Conservation (phyloP, 139 green algal species). For the Coelastrella sp. region DNA sequence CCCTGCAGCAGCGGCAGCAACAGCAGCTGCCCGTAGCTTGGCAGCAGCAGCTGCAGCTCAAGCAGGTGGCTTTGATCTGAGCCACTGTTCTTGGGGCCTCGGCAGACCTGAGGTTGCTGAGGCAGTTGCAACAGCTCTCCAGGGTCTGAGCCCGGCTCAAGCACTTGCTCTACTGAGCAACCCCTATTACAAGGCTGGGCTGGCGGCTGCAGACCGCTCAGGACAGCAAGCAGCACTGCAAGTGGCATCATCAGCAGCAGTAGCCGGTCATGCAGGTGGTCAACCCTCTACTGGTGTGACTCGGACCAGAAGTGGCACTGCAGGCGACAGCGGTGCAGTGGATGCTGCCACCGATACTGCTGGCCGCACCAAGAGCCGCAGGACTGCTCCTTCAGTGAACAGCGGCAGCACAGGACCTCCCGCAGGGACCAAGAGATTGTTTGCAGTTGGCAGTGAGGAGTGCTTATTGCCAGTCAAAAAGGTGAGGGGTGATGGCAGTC, state of each 20-base stretch:
- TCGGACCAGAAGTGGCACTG: background rate
- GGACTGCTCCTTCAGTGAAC: conserved; percentile 36
- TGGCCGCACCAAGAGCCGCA: conserved; percentile 24
- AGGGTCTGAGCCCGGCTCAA: conserved; percentile 12
- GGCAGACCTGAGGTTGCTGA: background rate
- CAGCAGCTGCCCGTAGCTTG: conserved; percentile 37
- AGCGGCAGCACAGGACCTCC: conserved; percentile 43
- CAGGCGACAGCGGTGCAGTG: background rate
- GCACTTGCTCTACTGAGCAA: background rate
- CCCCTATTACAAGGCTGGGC: background rate
- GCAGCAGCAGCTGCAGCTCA: background rate
- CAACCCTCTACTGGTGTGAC: background rate
- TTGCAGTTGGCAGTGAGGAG: conserved; percentile 13
- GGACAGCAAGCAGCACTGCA: background rate
- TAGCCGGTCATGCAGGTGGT: background rate
- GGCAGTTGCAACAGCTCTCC: conserved; percentile 36
- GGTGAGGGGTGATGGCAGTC: conserved; percentile 3
- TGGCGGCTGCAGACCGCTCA: background rate
- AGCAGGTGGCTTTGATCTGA: conserved; percentile 36
- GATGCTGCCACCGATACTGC: background rate
- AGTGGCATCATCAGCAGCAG: conserved; percentile 13
- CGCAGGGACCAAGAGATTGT: conserved; percentile 3
- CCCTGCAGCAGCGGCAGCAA: conserved; percentile 43
- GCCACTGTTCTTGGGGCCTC: conserved; percentile 40
- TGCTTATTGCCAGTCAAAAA: conserved; percentile 8